Conservation (phyloP, 441 rosid species). For the Aleurites moluccanus region DNA sequence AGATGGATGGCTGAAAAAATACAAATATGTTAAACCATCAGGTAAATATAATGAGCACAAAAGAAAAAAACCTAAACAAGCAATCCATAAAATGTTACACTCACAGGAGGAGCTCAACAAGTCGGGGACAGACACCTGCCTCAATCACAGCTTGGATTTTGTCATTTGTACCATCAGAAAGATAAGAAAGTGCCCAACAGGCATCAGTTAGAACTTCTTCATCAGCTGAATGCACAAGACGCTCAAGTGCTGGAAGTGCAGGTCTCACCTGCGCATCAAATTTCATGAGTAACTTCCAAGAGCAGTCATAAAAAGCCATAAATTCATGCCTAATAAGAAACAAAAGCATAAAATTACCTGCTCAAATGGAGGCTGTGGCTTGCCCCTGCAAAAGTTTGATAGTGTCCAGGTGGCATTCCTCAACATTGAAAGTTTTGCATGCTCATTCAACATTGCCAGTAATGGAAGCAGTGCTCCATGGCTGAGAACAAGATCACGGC, state of each 20-base stretch:
- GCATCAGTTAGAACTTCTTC: slow-evolving; percentile 82
- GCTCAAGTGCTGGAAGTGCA: slow-evolving; percentile 65
- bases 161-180: slow-evolving; percentile 82
- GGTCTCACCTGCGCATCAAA: slow-evolving; percentile 55
- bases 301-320: neutral
- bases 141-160: slow-evolving; percentile 78
- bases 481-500: slow-evolving; percentile 75
- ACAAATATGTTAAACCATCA: slow-evolving; percentile 5
- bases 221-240: slow-evolving; percentile 61
- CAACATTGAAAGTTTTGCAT: slow-evolving; percentile 73
- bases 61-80: neutral
- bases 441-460: slow-evolving; percentile 62
- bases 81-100: slow-evolving; percentile 21
- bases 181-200: slow-evolving; percentile 82
- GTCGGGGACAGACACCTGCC: slow-evolving; percentile 61
- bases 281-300: neutral
- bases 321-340: neutral
- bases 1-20: slow-evolving; percentile 56
- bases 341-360: slow-evolving; percentile 38
- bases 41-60: neutral
- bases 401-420: slow-evolving; percentile 91
- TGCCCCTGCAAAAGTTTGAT: slow-evolving; percentile 78
- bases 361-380: slow-evolving; percentile 76
- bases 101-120: slow-evolving; percentile 62
- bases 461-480: slow-evolving; percentile 59